Conservation (phyloP, 805 yeast species). For the Candida michaelii region DNA sequence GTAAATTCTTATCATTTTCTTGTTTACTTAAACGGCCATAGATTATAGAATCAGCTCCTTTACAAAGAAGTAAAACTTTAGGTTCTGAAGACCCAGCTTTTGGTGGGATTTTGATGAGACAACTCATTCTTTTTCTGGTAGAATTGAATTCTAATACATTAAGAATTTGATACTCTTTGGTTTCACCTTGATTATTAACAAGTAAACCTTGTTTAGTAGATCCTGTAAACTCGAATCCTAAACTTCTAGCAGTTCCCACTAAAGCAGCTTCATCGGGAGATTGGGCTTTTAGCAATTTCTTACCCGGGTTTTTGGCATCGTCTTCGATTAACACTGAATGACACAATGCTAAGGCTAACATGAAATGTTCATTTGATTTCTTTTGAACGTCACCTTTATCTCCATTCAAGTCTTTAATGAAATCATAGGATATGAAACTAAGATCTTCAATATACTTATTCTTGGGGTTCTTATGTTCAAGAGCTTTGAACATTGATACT, state of each 20-base stretch:
- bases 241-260: slow-evolving; percentile 76
- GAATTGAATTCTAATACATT: slow-evolving; percentile 78
- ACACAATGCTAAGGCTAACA: slow-evolving; percentile 74
- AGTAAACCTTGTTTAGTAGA: slow-evolving; percentile 69
- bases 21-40: slow-evolving; percentile 56
- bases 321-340: slow-evolving; percentile 75
- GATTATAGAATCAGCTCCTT: slow-evolving; percentile 83
- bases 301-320: slow-evolving; percentile 58
- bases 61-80: slow-evolving; percentile 67
- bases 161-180: slow-evolving; percentile 68
- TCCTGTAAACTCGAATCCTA: slow-evolving; percentile 67
- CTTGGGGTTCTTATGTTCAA: slow-evolving; percentile 17
- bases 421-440: slow-evolving; percentile 67
- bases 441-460: slow-evolving; percentile 55
- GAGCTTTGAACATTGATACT: slow-evolving; percentile 51
- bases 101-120: slow-evolving; percentile 68
- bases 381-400: slow-evolving; percentile 51
- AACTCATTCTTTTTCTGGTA: slow-evolving; percentile 86
- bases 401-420: slow-evolving; percentile 61
- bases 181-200: slow-evolving; percentile 66
- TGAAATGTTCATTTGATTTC: slow-evolving; percentile 65
- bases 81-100: slow-evolving; percentile 42
- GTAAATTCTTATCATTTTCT: slow-evolving; percentile 47
- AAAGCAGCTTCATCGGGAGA: slow-evolving; percentile 88
- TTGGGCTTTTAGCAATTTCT: slow-evolving; percentile 65